Percentiles rank a stretch among this genome's conserved stretches.
These are phyloP conservation scores for Ustilago sp. DNA, from an alignment of 1,284 basidiomycete species.

Conservation along the genomic window DNA sequence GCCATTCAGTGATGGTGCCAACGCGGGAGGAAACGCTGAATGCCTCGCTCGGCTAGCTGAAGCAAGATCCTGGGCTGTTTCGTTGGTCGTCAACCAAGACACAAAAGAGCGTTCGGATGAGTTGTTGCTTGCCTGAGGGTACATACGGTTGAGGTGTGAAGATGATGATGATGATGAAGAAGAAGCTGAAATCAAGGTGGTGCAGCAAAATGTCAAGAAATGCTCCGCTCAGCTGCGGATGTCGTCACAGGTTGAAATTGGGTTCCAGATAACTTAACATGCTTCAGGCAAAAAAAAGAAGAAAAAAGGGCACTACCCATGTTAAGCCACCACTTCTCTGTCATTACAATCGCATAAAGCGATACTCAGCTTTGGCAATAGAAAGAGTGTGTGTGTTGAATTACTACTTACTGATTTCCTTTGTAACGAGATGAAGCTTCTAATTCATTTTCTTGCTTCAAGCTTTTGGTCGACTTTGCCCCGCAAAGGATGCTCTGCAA, in stretches of 20 bases:
- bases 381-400: too few species aligned
- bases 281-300: too few species aligned
- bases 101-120: too few species aligned
- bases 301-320: too few species aligned
- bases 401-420: background rate
- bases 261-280: too few species aligned
- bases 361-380: too few species aligned
- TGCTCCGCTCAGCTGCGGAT: slow-evolving; percentile 10
- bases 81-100: background rate
- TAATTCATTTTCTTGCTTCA: background rate
- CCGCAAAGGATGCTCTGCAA: too few species aligned
- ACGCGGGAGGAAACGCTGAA: background rate
- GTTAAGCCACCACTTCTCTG: too few species aligned
- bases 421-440: background rate
- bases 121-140: background rate
- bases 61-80: background rate
- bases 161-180: background rate
- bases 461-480: background rate
- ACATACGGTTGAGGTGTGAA: background rate
- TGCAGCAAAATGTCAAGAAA: background rate
- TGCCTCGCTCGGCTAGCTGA: background rate
- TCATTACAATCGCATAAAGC: too few species aligned
- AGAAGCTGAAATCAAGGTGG: background rate
- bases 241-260: slow-evolving; percentile 12
- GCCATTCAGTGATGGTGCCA: background rate